Evolutionary conservation across 345 rosid species (phyloP).

Genomic region (Rhizophora apiculata): DNA sequence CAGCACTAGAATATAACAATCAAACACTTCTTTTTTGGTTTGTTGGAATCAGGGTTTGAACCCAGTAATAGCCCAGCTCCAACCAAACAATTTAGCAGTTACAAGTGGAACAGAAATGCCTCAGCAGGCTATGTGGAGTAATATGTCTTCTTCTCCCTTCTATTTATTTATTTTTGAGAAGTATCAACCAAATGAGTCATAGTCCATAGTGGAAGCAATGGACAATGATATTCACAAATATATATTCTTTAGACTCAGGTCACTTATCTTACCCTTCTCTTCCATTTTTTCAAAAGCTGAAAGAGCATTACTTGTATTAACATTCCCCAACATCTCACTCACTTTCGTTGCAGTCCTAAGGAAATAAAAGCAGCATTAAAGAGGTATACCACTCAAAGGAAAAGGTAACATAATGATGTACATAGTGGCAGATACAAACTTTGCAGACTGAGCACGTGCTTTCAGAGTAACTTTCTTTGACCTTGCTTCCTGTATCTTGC

Average conservation of each 20-base stretch:
- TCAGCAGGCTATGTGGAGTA: neutral
- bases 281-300: constrained; percentile 84
- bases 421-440: constrained; percentile 39
- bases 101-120: too few species aligned
- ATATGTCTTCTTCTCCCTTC: too few species aligned
- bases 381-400: constrained; percentile 2
- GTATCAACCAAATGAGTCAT: too few species aligned
- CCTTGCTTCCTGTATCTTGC: constrained; percentile 97
- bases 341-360: constrained; percentile 74
- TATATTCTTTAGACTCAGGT: neutral
- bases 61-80: too few species aligned
- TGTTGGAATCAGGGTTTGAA: neutral
- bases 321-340: constrained; percentile 74
- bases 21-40: neutral
- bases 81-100: neutral
- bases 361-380: constrained; percentile 8
- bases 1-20: too few species aligned
- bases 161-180: too few species aligned
- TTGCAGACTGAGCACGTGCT: constrained; percentile 91
- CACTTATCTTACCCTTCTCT: constrained; percentile 57
- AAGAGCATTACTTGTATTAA: constrained; percentile 71
- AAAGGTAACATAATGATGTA: constrained; percentile 5
- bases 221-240: too few species aligned
- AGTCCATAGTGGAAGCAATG: neutral
- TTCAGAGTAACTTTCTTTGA: constrained; percentile 95